Evolutionary conservation across 108 stramenopile genomes (phyloP).

Genomic region (Parietichytrium sp.): DNA sequence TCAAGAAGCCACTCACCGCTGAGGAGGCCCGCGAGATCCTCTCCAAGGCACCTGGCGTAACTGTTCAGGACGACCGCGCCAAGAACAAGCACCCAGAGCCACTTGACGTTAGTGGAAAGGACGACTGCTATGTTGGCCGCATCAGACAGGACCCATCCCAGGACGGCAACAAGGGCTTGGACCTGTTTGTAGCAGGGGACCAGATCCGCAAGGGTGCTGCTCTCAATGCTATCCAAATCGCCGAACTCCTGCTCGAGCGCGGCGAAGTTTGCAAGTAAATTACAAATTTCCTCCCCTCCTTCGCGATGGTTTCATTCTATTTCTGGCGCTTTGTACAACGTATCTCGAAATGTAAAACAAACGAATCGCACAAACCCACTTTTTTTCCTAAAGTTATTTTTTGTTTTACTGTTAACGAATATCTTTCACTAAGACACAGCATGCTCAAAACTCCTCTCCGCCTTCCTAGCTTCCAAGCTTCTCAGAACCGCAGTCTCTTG

Average conservation of each 20-base stretch:
- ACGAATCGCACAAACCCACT: too few relatives aligned
- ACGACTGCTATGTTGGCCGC: slow-evolving; percentile 49
- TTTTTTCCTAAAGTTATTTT: too few relatives aligned
- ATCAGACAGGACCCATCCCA: slow-evolving; percentile 39
- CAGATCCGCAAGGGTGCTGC: slow-evolving; percentile 49
- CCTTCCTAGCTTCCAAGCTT: too few relatives aligned
- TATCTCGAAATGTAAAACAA: too few relatives aligned
- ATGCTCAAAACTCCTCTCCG: too few relatives aligned
- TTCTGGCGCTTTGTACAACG: too few relatives aligned
- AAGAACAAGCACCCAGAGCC: slow-evolving; percentile 48
- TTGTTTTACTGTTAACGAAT: too few relatives aligned
- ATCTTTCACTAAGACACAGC: too few relatives aligned
- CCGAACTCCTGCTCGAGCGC: slow-evolving; percentile 41
- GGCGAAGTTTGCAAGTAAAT: too few relatives aligned
- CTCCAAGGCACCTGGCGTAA: slow-evolving; percentile 40
- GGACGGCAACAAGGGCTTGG: slow-evolving; percentile 37
- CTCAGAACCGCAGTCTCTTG: too few relatives aligned
- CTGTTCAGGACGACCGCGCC: slow-evolving; percentile 49
- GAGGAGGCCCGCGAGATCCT: slow-evolving; percentile 37
- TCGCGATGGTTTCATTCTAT: too few relatives aligned
- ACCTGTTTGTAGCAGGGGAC: slow-evolving; percentile 47
- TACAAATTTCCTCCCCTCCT: too few relatives aligned
- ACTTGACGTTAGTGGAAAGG: slow-evolving; percentile 39
- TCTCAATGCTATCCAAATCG: slow-evolving; percentile 46
- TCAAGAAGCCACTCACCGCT: neutral